Conservation (phyloP, 1,284 basidiomycete genomes). For the Ceratobasidium sp. region DNA sequence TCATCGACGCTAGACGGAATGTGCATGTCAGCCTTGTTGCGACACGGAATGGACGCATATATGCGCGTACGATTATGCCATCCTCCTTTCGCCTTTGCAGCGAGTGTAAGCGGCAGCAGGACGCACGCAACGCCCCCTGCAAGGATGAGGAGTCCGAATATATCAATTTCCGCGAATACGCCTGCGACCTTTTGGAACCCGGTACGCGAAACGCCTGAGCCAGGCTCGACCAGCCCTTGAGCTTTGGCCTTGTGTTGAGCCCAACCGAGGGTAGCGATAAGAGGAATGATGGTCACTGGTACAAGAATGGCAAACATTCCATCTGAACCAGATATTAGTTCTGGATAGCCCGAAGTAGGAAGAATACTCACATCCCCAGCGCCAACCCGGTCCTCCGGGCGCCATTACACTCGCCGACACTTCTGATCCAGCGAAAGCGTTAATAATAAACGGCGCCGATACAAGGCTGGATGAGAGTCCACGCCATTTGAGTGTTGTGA, state of each 20-base stretch:
- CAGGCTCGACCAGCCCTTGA: conserved; percentile 60
- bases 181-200: conserved; percentile 53
- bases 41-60: conserved; percentile 4
- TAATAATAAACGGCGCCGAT: conserved; percentile 61
- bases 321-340: conserved; percentile 56
- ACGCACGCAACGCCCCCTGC: conserved; percentile 71
- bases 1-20: conserved; percentile 63
- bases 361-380: conserved; percentile 68
- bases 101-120: conserved; percentile 75
- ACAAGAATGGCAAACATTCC: conserved; percentile 77
- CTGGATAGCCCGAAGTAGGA: background rate
- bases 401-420: conserved; percentile 61
- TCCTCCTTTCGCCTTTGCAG: conserved; percentile 59
- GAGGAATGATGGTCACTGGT: conserved; percentile 66
- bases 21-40: conserved; percentile 2
- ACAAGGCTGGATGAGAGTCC: conserved; percentile 61
- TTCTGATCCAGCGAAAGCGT: conserved; percentile 62
- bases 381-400: conserved; percentile 57
- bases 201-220: conserved; percentile 26
- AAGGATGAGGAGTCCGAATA: conserved; percentile 76
- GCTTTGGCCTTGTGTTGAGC: conserved; percentile 73
- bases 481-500: conserved; percentile 66
- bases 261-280: conserved; percentile 77
- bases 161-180: conserved; percentile 66
- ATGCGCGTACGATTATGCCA: conserved; percentile 62